Conservation (phyloP, 1,284 basidiomycete species). For the Melampsora americana region DNA sequence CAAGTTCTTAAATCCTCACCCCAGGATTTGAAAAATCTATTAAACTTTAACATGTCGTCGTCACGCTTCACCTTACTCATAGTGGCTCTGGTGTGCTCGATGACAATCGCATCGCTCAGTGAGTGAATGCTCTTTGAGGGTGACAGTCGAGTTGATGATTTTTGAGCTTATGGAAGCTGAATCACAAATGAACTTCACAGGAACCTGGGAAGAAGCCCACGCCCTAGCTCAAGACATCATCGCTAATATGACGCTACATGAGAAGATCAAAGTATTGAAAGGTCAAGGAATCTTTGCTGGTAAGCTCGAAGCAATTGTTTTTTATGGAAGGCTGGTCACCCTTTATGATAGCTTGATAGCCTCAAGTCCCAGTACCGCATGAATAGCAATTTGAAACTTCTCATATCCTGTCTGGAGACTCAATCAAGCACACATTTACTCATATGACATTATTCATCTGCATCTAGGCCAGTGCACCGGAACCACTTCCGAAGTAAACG, state of each 20-base stretch:
- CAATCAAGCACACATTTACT: too few species aligned
- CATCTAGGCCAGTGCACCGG: background rate
- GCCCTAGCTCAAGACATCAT: conserved; percentile 23
- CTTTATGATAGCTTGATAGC: too few species aligned
- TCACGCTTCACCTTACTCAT: background rate
- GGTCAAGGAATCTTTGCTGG: conserved; percentile 1
- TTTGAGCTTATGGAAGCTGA: background rate
- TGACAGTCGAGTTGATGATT: background rate
- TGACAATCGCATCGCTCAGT: background rate
- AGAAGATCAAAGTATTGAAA: conserved; percentile 22
- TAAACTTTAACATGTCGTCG: background rate
- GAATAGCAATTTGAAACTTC: too few species aligned
- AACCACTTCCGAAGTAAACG: conserved; percentile 15
- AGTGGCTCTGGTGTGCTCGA: background rate
- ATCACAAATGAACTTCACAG: background rate
- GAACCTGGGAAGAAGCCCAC: conserved; percentile 13
- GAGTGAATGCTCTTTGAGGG: background rate
- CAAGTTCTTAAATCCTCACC: too few species aligned
- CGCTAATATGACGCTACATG: conserved; percentile 35
- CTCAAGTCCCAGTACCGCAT: too few species aligned
- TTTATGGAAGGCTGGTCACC: too few species aligned
- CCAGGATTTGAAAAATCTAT: too few species aligned
- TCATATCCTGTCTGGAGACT: too few species aligned
- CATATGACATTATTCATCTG: too few species aligned
- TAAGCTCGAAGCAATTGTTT: background rate